Conservation (phyloP, 169 alveolate genomes). For the Eimeria acervulina region DNA sequence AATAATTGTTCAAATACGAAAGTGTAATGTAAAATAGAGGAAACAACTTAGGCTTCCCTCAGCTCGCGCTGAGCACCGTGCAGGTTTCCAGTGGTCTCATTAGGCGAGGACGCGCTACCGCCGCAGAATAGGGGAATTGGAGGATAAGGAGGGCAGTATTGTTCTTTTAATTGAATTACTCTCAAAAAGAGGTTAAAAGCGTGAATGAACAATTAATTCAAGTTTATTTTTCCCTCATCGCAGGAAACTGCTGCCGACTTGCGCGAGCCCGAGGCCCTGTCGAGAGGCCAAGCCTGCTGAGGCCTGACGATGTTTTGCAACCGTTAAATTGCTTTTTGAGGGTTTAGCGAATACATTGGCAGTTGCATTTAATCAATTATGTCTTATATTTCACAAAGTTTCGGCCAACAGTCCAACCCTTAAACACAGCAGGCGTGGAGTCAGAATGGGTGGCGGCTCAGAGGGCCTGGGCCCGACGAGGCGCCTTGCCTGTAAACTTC, state of each 20-base stretch:
- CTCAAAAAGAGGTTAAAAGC: not conserved
- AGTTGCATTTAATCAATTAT: not conserved
- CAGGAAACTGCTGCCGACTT: conserved; percentile 12
- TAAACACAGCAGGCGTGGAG: conserved; percentile 1
- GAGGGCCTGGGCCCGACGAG: conserved; percentile 35
- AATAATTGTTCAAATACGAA: not conserved
- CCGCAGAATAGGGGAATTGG: not conserved
- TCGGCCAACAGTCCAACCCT: not conserved
- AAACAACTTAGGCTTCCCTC: not conserved
- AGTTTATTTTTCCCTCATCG: not conserved
- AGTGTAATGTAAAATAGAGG: not conserved
- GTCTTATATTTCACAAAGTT: not conserved
- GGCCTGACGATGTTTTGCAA: not conserved
- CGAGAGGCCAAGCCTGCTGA: conserved; percentile 16
- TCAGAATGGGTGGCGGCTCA: conserved; percentile 47
- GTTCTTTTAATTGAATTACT: not conserved
- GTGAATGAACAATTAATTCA: not conserved
- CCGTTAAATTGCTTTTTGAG: not conserved
- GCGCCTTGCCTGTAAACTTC: not conserved
- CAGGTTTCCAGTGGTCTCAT: not conserved
- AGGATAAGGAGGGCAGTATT: not conserved
- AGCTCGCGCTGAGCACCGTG: not conserved
- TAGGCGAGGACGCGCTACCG: not conserved
- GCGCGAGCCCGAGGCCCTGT: conserved; percentile 38
- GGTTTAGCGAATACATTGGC: not conserved